Evolutionary conservation across 768 basidiomycete species (phyloP).

Genomic region (Leccinellum albellum): DNA sequence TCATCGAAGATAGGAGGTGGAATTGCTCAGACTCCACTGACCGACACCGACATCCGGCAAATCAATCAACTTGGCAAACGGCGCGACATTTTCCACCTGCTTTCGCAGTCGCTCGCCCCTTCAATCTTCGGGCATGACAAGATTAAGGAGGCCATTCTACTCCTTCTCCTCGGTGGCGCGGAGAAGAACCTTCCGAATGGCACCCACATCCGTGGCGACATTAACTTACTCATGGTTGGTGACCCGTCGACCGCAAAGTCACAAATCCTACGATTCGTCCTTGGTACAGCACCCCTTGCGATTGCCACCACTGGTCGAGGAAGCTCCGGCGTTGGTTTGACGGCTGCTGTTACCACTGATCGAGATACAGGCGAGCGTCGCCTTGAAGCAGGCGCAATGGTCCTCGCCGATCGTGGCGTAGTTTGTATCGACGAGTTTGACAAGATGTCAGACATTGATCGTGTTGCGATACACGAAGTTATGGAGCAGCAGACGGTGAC

Average conservation of each 20-base stretch:
- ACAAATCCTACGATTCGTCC: conserved; percentile 91
- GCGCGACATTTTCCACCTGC: conserved; percentile 78
- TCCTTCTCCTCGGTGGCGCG: conserved; percentile 91
- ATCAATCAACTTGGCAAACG: conserved; percentile 94
- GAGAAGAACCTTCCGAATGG: conserved; percentile 98
- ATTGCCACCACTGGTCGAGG: conserved; percentile 98
- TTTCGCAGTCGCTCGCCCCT: conserved; percentile 93
- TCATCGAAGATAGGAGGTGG: conserved; percentile 95
- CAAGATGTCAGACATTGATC: conserved; percentile 99
- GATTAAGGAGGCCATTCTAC: conserved; percentile 90
- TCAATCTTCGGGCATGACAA: conserved; percentile 96
- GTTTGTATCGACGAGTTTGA: conserved; percentile 99
- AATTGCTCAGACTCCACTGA: conserved; percentile 87
- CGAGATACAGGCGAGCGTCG: conserved; percentile 96
- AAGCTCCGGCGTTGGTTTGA: conserved; percentile 97
- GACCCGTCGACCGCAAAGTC: conserved; percentile 99
- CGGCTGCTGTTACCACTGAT: conserved; percentile 97
- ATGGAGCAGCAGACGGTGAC: conserved; percentile 99
- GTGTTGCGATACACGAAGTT: conserved; percentile 99
- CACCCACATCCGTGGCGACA: conserved; percentile 98
- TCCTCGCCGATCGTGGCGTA: conserved; percentile 96
- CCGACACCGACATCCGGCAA: conserved; percentile 89
- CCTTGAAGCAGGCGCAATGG: conserved; percentile 99
- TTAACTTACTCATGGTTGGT: conserved; percentile 99
- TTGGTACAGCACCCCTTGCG: conserved; percentile 92